Evolutionary conservation across 768 basidiomycete genomes (phyloP), one percentile per base, ranked within the genome.

Genomic region (Lactarius quietus): DNA sequence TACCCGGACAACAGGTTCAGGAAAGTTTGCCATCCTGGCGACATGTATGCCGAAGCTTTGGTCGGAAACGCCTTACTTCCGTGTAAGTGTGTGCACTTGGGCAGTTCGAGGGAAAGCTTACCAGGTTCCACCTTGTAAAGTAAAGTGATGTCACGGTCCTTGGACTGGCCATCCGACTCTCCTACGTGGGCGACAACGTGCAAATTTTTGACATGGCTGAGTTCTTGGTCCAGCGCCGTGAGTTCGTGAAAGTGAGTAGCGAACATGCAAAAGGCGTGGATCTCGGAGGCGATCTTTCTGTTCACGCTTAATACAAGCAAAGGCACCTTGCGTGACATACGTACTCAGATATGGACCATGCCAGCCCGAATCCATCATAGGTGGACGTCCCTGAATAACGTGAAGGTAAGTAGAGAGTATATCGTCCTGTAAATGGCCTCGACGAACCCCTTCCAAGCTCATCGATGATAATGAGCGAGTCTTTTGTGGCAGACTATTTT

Each of bases 31-130:
- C n/a, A 98, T 80, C 73, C 94, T 84, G 0, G 97, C 97, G 18
- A 99, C 97, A 70, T 98, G 95, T 33, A 99, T 98, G 76, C 96
- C 97, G 72, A 98, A 98, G 73, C 93, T 96, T 76, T 98, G 96
- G 73, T 98, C 96, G 53, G 92, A 94, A 26, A 97, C 83, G 17
- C 93, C 93, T 93, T 64, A 28, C 28, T n/a, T 43, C n/a, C 29
- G 31, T 26, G 12, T 56, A 52, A 54, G 38, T 1, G 29, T n/a
- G 51, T 23, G 38, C 28, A 17, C 8, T 12, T 10, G 4, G 15
- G 31, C 57, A 38, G 35, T 55, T 59, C 35, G 20, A 20, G 3
- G 3, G 12, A 9, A 48, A 1, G 74, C 82, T 36, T 71, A 93
- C 95, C 96, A 26, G 91, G 90, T 62, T 86, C 82, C 29, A 87